phyloP scores from a whole-genome alignment of 2,329 filamentous ascomycete species.

The Spiromastix sp. region DNA sequence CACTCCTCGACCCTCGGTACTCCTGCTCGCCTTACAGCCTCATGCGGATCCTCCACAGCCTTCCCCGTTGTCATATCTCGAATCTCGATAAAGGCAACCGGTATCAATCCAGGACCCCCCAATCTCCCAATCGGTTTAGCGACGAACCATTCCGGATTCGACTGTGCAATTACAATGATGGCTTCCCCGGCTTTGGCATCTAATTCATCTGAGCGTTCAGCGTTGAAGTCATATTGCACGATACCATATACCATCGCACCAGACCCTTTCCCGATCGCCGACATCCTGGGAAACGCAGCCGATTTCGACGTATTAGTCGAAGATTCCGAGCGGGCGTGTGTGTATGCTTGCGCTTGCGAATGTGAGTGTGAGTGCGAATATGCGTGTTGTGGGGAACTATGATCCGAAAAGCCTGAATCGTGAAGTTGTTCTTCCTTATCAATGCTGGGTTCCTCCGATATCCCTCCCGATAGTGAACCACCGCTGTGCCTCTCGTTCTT shows the following conservation, averaged over 20 bases:
- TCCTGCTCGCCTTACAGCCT: slow-evolving; percentile 77
- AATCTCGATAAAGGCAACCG: slow-evolving; percentile 93
- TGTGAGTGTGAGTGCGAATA: too few relatives aligned
- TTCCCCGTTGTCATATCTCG: slow-evolving; percentile 84
- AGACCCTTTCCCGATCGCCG: slow-evolving; percentile 40
- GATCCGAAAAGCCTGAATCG: slow-evolving; percentile 78
- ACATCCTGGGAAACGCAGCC: slow-evolving; percentile 30
- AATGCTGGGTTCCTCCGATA: slow-evolving; percentile 28
- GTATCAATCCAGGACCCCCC: slow-evolving; percentile 91
- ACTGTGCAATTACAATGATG: slow-evolving; percentile 97
- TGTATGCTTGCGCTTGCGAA: too few relatives aligned
- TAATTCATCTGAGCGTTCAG: slow-evolving; percentile 88
- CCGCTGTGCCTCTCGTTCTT: slow-evolving; percentile 86
- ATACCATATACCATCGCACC: slow-evolving; percentile 94
- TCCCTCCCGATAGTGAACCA: slow-evolving; percentile 54
- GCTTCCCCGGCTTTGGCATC: slow-evolving; percentile 92
- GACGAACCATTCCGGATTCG: slow-evolving; percentile 98
- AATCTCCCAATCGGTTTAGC: slow-evolving; percentile 96
- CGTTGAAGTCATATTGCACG: slow-evolving; percentile 93
- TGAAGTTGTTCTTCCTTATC: slow-evolving; percentile 54
- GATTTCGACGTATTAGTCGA: slow-evolving; percentile 22
- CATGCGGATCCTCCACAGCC: slow-evolving; percentile 68
- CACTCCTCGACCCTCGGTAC: slow-evolving; percentile 95
- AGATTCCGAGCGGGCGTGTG: slow-evolving; percentile 26
- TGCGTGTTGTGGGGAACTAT: slow-evolving; percentile 32